Percentiles rank a stretch among this genome's conserved stretches.
phyloP scores from a whole-genome alignment of 139 green algal genomes.

The Chlorella sorokiniana region DNA sequence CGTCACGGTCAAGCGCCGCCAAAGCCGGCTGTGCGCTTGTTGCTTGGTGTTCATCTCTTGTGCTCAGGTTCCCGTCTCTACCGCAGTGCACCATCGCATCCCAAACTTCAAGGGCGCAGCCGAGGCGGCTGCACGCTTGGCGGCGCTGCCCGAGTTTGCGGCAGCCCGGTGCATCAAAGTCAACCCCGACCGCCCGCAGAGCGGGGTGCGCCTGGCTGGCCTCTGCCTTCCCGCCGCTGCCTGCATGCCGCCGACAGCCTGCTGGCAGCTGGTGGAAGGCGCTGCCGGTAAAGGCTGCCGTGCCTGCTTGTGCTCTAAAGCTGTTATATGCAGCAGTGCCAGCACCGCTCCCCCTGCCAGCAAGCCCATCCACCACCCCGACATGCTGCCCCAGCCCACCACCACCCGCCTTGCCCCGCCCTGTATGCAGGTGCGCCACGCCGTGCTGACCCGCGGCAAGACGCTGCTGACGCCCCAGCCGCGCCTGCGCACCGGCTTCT shows the following conservation, averaged over 20 bases:
- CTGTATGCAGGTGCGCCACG: slow-evolving; percentile 47
- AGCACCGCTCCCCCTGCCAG: not conserved
- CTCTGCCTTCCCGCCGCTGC: not conserved
- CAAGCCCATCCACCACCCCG: not conserved
- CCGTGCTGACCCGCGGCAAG: slow-evolving; percentile 63
- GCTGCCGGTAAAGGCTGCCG: no score
- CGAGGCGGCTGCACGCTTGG: slow-evolving; percentile 62
- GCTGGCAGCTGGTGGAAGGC: no score
- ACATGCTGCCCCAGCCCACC: not conserved
- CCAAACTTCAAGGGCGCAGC: slow-evolving; percentile 81
- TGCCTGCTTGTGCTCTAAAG: no score
- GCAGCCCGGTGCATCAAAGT: slow-evolving; percentile 57
- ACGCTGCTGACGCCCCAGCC: slow-evolving; percentile 77
- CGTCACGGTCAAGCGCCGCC: no score
- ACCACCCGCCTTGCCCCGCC: not conserved
- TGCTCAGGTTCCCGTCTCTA: not conserved
- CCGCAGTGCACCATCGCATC: slow-evolving; percentile 81
- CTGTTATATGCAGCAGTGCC: no score
- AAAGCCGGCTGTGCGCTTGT: no score
- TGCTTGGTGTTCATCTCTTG: no score
- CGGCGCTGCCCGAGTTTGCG: slow-evolving; percentile 69
- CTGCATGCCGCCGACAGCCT: no score
- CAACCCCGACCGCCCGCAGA: slow-evolving; percentile 54
- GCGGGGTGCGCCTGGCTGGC: not conserved
- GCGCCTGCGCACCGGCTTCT: slow-evolving; percentile 80